A percentile compares a stretch with the other conserved stretches of the same genome.
Evolutionary conservation across 768 basidiomycete species (phyloP).

Genomic region (Polyporus arcularius): DNA sequence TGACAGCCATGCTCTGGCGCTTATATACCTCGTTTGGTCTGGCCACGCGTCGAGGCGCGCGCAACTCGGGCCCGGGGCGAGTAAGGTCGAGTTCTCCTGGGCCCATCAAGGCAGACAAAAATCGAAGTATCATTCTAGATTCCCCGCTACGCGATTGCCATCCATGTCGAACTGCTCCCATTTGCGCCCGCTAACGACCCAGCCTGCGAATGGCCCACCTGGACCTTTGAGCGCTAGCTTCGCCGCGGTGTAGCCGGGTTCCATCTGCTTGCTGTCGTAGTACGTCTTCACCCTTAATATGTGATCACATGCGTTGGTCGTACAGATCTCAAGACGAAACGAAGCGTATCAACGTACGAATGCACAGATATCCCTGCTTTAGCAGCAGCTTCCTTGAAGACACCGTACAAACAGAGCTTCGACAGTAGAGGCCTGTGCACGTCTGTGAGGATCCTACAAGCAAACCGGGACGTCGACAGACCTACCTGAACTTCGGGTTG

Average conservation of each 20-base stretch:
- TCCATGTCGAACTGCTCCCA: conserved; percentile 53
- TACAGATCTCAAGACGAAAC: background rate
- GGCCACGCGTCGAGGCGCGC: too few relatives aligned
- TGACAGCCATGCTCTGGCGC: too few relatives aligned
- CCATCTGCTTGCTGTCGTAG: conserved; percentile 42
- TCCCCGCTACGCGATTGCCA: background rate
- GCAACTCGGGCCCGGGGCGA: too few relatives aligned
- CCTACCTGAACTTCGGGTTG: conserved; percentile 62
- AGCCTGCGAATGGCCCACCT: conserved; percentile 57
- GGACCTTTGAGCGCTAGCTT: conserved; percentile 49
- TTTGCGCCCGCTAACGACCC: conserved; percentile 54
- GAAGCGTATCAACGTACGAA: conserved; percentile 11
- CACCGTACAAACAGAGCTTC: conserved; percentile 53
- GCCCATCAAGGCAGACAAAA: too few relatives aligned
- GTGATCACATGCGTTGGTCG: background rate
- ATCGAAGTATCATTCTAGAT: background rate
- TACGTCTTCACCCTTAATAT: conserved; percentile 36
- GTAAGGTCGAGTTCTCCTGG: too few relatives aligned
- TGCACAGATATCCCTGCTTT: conserved; percentile 15
- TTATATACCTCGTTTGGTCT: too few relatives aligned
- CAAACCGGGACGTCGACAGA: background rate
- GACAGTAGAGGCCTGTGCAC: conserved; percentile 49
- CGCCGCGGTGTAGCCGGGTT: conserved; percentile 49
- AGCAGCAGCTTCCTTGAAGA: conserved; percentile 38
- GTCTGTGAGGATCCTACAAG: background rate